These are phyloP conservation scores for Paragyromitra xinjiangensis DNA, from an alignment of 495 filamentous ascomycete species.

Conservation along the genomic window DNA sequence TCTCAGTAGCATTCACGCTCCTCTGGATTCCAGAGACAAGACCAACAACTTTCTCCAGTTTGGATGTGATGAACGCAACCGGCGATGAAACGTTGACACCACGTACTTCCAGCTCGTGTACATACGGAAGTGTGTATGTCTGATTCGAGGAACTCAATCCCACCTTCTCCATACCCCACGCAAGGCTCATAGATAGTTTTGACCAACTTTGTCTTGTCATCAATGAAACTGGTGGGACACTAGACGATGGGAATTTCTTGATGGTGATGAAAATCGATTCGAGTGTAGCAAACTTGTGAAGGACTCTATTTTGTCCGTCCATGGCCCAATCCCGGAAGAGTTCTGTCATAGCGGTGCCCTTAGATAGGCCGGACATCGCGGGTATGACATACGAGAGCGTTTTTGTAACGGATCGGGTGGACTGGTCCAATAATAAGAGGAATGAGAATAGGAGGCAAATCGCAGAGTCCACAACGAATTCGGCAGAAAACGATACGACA, in stretches of 20 bases:
- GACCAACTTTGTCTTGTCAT: slow-evolving; percentile 53
- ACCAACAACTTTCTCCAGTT: slow-evolving; percentile 42
- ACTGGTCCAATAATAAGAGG: slow-evolving; percentile 65
- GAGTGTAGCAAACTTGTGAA: slow-evolving; percentile 57
- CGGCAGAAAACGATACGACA: slow-evolving; percentile 73
- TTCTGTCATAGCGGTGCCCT: slow-evolving; percentile 61
- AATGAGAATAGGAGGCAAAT: slow-evolving; percentile 67
- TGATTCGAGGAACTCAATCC: slow-evolving; percentile 41
- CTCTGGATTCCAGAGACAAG: slow-evolving; percentile 41
- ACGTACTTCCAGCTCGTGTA: slow-evolving; percentile 33
- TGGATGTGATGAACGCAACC: slow-evolving; percentile 50
- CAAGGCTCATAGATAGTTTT: slow-evolving; percentile 42
- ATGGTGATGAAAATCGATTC: slow-evolving; percentile 49
- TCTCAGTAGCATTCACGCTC: slow-evolving; percentile 24
- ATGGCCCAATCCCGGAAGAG: slow-evolving; percentile 56
- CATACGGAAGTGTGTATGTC: slow-evolving; percentile 38
- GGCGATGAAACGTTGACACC: slow-evolving; percentile 49
- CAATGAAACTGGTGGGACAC: slow-evolving; percentile 51
- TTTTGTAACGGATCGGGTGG: slow-evolving; percentile 61
- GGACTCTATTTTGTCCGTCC: slow-evolving; percentile 60
- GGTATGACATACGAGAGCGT: slow-evolving; percentile 62
- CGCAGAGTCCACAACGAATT: slow-evolving; percentile 71
- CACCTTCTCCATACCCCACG: slow-evolving; percentile 52
- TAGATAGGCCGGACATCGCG: slow-evolving; percentile 60
- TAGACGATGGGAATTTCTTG: slow-evolving; percentile 50